A percentile compares a stretch with the other conserved stretches of the same genome.
Conservation (phyloP, 352 stramenopile genomes). For the Thraustochytrium striatum region DNA sequence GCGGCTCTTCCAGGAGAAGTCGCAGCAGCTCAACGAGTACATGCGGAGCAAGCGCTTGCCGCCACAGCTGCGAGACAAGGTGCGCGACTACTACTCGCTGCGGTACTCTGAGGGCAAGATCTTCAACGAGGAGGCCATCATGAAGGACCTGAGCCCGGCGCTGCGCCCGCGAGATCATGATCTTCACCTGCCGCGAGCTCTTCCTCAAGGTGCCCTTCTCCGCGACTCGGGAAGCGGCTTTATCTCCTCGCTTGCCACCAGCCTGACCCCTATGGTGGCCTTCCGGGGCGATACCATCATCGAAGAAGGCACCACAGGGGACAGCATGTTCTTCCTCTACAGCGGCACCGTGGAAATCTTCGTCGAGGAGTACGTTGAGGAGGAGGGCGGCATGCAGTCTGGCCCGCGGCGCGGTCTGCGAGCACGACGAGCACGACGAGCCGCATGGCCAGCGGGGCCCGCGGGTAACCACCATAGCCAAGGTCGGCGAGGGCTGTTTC, state of each 20-base stretch:
- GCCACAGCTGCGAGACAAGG: constrained; percentile 58
- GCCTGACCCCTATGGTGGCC: constrained; percentile 23
- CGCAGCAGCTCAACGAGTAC: constrained; percentile 60
- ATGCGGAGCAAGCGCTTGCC: constrained; percentile 62
- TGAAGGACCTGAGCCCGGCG: constrained; percentile 58
- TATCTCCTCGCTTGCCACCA: constrained; percentile 52
- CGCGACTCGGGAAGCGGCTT: constrained; percentile 48
- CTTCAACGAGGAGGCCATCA: constrained; percentile 59
- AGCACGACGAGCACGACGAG: background rate
- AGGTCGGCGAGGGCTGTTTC: constrained; percentile 34
- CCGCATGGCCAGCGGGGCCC: background rate
- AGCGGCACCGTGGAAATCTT: constrained; percentile 60
- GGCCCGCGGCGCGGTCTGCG: background rate
- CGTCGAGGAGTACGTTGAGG: background rate
- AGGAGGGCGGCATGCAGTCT: background rate
- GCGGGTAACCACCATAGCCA: background rate
- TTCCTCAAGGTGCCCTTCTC: constrained; percentile 57
- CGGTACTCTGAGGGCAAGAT: constrained; percentile 62
- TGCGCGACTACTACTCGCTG: constrained; percentile 62
- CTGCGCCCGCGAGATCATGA: constrained; percentile 59
- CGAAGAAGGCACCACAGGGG: constrained; percentile 59
- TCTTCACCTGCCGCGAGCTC: constrained; percentile 57
- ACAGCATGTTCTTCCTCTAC: constrained; percentile 62
- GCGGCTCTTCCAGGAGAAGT: constrained; percentile 59
- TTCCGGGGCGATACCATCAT: constrained; percentile 55